Percentiles rank a stretch among this genome's conserved stretches.
Conservation (phyloP, 768 basidiomycete species). For the Tricholoma bakamatsutake region DNA sequence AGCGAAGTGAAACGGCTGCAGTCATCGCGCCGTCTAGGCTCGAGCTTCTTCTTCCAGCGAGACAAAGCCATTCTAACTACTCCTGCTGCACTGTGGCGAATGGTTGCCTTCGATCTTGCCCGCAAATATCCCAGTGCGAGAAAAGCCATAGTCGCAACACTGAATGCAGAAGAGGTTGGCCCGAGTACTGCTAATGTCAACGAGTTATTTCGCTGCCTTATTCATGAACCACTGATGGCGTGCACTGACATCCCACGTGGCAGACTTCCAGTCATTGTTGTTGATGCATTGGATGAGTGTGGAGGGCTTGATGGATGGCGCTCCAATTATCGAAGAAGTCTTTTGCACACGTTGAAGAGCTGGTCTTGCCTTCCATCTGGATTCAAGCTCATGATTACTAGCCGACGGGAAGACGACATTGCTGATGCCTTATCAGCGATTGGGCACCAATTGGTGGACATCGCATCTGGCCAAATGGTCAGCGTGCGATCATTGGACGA, state of each 20-base stretch:
- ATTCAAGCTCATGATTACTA: slow-evolving; percentile 3
- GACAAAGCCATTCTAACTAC: slow-evolving; percentile 2
- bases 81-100: slow-evolving; percentile 9
- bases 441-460: not conserved
- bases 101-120: not conserved
- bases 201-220: not conserved
- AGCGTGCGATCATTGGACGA: not conserved
- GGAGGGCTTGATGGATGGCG: slow-evolving; percentile 3
- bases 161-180: not conserved
- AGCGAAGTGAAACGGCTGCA: slow-evolving; percentile 6
- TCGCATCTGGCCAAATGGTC: not conserved
- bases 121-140: not conserved
- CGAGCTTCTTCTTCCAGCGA: slow-evolving; percentile 12
- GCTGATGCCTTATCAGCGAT: not conserved
- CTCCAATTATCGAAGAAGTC: not conserved
- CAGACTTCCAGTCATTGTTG: slow-evolving; percentile 12
- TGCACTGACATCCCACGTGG: not conserved
- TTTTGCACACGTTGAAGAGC: not conserved
- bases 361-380: not conserved
- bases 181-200: not conserved
- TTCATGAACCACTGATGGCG: not conserved
- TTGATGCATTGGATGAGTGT: slow-evolving; percentile 24
- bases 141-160: not conserved
- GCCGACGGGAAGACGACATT: slow-evolving; percentile 1
- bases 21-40: slow-evolving; percentile 3